Base-by-base conservation (phyloP, 1,139 yeast species). In the Geotrichum macrosporum region DNA sequence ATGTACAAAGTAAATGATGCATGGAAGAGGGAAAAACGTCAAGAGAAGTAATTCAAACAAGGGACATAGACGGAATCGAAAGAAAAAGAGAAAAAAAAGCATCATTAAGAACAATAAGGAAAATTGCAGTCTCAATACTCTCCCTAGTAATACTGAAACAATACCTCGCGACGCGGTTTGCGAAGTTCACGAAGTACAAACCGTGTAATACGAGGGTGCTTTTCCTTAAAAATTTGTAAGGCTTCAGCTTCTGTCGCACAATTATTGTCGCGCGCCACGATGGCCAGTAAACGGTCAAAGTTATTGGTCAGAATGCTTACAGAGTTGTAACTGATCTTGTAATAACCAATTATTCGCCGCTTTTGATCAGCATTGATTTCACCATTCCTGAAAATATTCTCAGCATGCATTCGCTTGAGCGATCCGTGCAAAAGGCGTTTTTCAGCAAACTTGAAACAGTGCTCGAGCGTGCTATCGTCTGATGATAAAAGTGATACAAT, bases 391-490 rank as follows among this genome's bases (percentile, higher is more conserved):
- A 24, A 31, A 26, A 8, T 16, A 13, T 24, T 4, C 5, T 37
- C 29, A 20, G 44, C 26, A 27, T 27, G 33, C 34, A 27, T 27
- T 2, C 34, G 24, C 15, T 27, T 22, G 3, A 46, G 26, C 4
- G 41, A 30, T 4, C 35, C 35, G 20, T 31, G 35, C n/a, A 41
- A 35, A 2, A 46, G 30, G n/a, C 39, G 31, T n/a, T 31, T 29
- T 27, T 35, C 49, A 9, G 45, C 44, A 15, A 46, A 35, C 32
- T 41, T 29, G 40, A 30, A 46, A 15, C 42, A 31, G 8, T 35
- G 33, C 32, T 8, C 31, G 5, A 46, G 22, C 9, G 49, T 46
- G 9, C 16, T 33, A 15, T 31, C 35, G 31, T 46, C 44, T 3
- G 41, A 18, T 4, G 30, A 36, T 2, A 46, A 35, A 5, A 41